A percentile compares a stretch with the other conserved stretches of the same genome.
Evolutionary conservation across 768 basidiomycete genomes (phyloP).

Genomic region (Lentinula sp.): DNA sequence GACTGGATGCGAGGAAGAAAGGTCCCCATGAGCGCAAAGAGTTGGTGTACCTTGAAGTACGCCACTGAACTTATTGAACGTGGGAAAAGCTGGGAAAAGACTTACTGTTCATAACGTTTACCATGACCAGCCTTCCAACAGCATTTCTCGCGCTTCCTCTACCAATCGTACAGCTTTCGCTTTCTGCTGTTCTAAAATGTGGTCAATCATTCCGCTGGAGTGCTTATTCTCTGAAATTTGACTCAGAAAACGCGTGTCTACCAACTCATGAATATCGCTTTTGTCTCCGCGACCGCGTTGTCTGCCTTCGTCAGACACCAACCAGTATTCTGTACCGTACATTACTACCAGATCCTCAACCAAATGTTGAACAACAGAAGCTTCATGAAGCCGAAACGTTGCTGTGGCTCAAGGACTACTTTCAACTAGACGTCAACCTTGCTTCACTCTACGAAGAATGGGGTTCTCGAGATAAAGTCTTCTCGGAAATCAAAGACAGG

Average conservation of each 20-base stretch:
- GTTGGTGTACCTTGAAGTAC: not conserved
- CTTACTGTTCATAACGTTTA: constrained; percentile 9
- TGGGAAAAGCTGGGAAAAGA: constrained; percentile 15
- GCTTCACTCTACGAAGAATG: constrained; percentile 68
- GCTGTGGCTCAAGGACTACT: constrained; percentile 78
- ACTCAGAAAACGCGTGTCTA: constrained; percentile 11
- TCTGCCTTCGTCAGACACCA: constrained; percentile 75
- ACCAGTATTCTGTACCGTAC: constrained; percentile 67
- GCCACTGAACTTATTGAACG: not conserved
- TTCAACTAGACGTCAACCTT: constrained; percentile 79
- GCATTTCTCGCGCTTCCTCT: constrained; percentile 59
- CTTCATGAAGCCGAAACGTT: constrained; percentile 59
- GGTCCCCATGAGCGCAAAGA: constrained; percentile 48
- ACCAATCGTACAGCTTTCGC: constrained; percentile 63
- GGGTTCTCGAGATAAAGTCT: constrained; percentile 69
- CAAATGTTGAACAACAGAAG: constrained; percentile 25
- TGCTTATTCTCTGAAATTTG: constrained; percentile 33
- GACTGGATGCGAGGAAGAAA: constrained; percentile 79
- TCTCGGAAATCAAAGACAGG: constrained; percentile 52
- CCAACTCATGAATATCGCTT: constrained; percentile 67
- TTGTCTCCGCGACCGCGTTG: constrained; percentile 75
- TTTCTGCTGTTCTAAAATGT: constrained; percentile 71
- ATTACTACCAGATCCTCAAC: constrained; percentile 46
- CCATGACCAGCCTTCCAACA: constrained; percentile 18
- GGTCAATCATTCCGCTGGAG: constrained; percentile 89